Conservation (phyloP, 2,329 filamentous ascomycete species). For the Aspergillus ochraceoroseus region DNA sequence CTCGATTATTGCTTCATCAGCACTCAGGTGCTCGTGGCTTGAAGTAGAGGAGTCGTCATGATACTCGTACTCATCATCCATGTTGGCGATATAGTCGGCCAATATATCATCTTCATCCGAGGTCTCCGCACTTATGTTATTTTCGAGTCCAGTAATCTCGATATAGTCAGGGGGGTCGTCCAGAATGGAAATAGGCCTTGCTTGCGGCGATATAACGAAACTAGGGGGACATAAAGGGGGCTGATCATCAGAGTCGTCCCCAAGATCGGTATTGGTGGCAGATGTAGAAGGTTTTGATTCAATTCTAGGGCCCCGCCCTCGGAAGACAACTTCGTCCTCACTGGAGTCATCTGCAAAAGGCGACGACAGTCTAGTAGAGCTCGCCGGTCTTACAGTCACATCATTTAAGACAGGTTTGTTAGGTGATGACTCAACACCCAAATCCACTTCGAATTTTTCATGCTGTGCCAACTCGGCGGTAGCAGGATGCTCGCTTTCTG, state of each 20-base stretch:
- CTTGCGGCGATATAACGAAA: no score
- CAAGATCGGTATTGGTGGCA: no score
- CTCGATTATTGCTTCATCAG: neutral
- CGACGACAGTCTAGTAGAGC: constrained; percentile 27
- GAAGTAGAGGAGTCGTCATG: neutral
- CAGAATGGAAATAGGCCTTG: neutral
- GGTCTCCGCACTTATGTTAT: constrained; percentile 16
- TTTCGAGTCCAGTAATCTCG: neutral
- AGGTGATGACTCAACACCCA: neutral
- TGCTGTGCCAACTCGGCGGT: neutral
- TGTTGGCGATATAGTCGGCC: constrained; percentile 42
- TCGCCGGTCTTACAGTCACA: constrained; percentile 19
- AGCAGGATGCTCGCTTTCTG: constrained; percentile 15
- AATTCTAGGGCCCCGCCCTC: constrained; percentile 28
- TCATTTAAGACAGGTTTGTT: neutral
- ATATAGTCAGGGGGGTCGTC: neutral
- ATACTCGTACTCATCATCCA: constrained; percentile 30
- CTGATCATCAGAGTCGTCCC: neutral
- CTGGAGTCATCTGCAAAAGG: constrained; percentile 55
- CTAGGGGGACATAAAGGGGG: no score
- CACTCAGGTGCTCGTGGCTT: neutral
- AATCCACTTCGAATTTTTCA: no score
- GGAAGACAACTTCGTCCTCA: constrained; percentile 55
- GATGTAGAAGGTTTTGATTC: neutral
- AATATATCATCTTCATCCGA: constrained; percentile 49